Evolutionary conservation across 371 early-diverging fungal species (phyloP).

Genomic region (Lichtheimia corymbifera): DNA sequence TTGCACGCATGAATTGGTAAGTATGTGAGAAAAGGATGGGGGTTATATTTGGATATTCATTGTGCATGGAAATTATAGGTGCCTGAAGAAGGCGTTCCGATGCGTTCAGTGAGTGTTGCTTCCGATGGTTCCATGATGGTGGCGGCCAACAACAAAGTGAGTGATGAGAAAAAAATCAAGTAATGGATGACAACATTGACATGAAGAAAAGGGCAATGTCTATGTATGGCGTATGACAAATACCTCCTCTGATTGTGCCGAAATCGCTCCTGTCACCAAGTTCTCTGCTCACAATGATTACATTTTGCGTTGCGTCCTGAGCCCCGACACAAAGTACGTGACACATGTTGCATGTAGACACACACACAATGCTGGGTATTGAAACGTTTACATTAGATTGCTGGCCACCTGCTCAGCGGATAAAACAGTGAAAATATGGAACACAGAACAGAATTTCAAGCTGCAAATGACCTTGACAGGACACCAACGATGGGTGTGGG

Average conservation of each 20-base stretch:
- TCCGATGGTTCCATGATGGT: slow-evolving; percentile 87
- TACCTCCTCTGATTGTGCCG: slow-evolving; percentile 51
- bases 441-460: slow-evolving; percentile 63
- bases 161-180: neutral
- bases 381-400: slow-evolving; percentile 36
- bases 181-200: neutral
- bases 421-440: slow-evolving; percentile 77
- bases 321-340: slow-evolving; percentile 79
- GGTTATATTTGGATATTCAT: neutral
- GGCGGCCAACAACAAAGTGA: slow-evolving; percentile 89
- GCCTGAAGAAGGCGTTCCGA: slow-evolving; percentile 87
- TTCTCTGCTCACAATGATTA: slow-evolving; percentile 83
- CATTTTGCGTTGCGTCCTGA: slow-evolving; percentile 78
- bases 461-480: slow-evolving; percentile 77
- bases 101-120: slow-evolving; percentile 89
- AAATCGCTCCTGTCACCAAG: slow-evolving; percentile 73
- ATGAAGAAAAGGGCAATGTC: slow-evolving; percentile 65
- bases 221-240: slow-evolving; percentile 84
- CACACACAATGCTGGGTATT: neutral
- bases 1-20: slow-evolving; percentile 84
- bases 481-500: slow-evolving; percentile 94
- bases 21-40: neutral
- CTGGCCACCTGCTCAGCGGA: slow-evolving; percentile 92
- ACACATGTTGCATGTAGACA: too few relatives aligned
- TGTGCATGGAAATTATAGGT: slow-evolving; percentile 40